Evolutionary conservation across 139 green algal species (phyloP).

Genomic region (Tetradesmus obliquus): DNA sequence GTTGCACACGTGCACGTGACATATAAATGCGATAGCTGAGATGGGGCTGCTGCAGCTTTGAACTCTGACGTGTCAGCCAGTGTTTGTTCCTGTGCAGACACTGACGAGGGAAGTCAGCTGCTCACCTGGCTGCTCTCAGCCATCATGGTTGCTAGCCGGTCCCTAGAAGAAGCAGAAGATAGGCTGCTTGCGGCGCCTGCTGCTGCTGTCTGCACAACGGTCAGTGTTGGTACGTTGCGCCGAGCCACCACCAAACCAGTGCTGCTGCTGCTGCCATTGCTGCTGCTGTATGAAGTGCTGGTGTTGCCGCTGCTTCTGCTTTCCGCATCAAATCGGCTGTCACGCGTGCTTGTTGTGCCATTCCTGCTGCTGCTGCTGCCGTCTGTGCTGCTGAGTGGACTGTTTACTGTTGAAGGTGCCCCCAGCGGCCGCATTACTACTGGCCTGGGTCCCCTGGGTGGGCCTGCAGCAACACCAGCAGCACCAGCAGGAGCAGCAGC

Average conservation of each 20-base stretch:
- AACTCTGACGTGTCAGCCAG: too few species aligned
- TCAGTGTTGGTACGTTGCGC: not conserved
- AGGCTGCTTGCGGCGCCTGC: conserved; percentile 18
- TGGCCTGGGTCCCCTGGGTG: not conserved
- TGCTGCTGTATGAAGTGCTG: conserved; percentile 41
- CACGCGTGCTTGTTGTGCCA: not conserved
- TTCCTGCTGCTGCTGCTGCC: conserved; percentile 4
- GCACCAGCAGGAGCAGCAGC: not conserved
- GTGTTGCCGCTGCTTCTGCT: conserved; percentile 39
- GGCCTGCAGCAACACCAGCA: not conserved
- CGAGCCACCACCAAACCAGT: conserved; percentile 10
- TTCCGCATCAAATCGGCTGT: conserved; percentile 26
- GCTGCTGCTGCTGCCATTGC: conserved; percentile 25
- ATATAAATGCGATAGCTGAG: too few species aligned
- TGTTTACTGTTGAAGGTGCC: conserved; percentile 23
- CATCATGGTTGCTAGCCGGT: not conserved
- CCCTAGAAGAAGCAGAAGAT: not conserved
- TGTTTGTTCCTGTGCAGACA: too few species aligned
- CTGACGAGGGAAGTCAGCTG: not conserved
- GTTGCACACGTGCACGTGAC: too few species aligned
- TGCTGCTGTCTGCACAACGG: conserved; percentile 32
- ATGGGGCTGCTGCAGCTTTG: too few species aligned
- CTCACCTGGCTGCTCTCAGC: not conserved
- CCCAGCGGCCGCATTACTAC: conserved; percentile 30
- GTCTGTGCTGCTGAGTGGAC: not conserved